Base-by-base conservation (phyloP, 1,284 basidiomycete genomes). In the Cryptococcus deneoformans region DNA sequence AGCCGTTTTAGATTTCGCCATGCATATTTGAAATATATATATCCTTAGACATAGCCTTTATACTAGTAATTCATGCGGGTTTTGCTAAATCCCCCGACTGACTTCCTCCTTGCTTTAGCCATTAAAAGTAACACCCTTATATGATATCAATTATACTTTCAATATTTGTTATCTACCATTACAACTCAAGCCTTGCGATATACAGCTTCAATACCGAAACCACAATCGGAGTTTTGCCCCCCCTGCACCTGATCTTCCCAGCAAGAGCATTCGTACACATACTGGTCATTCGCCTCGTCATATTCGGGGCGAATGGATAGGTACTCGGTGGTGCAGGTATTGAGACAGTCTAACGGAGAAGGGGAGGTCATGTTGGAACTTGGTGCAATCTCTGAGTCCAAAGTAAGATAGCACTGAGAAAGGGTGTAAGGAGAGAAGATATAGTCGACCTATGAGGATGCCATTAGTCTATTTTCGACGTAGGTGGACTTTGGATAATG, bases 211-310 rank as follows among this genome's bases (percentile, higher is more conserved):
- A 56, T 51, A 9, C 58, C 58, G 37, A 56, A 59, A 7, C 58
- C 58, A 56, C 58, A 59, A 38, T 59, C 54, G n/a, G 43, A 44
- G 16, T 39, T 45, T 36, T 59, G 58, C 6, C 54, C 51, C 2
- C 39, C 51, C 24, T 36, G 35, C 12, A 59, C 48, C 35, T 51
- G 42, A 1, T 51, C 43, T 20, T 54, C 52, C 39, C 40, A 59
- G 39, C 58, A 59, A 14, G 40, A 38, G 44, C 58, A 59, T 37
- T 56, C 58, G 34, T 59, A 59, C 37, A 52, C 50, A 20, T 53
- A 56, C 10, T 38, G 20, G 43, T 52, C 47, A 5, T 14, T 45
- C 3, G 40, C 38, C 29, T 46, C 29, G 46, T 58, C 38, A 34
- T 50, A 49, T 36, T 56, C 58, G 11, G 58, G 54, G 44, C 58